A percentile compares a stretch with the other conserved stretches of the same genome.
phyloP scores from a whole-genome alignment of 2,329 filamentous ascomycete genomes.

The Fusarium sulawesiense region DNA sequence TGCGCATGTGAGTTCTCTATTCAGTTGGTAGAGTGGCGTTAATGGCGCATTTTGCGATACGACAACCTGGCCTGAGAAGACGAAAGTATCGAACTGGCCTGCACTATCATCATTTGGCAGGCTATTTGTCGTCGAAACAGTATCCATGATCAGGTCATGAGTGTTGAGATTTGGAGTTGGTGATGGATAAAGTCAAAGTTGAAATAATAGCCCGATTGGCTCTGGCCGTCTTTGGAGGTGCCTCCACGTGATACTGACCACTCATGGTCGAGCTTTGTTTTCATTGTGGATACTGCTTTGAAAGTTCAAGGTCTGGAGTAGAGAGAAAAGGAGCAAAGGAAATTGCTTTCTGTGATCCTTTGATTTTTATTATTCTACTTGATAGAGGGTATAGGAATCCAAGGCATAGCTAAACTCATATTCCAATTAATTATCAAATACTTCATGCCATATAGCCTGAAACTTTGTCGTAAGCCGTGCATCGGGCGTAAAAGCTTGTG shows the following conservation, averaged over 20 bases:
- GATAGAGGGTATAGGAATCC: rapidly evolving
- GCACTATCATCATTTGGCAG: rapidly evolving
- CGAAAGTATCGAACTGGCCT: background rate
- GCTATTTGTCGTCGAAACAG: background rate
- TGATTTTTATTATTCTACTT: background rate
- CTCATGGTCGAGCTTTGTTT: background rate
- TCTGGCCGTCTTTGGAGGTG: background rate
- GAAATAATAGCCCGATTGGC: background rate
- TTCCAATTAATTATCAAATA: background rate
- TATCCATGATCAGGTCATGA: background rate
- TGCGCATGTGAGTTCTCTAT: background rate
- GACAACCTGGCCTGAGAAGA: constrained; percentile 22
- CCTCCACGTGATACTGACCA: constrained; percentile 6
- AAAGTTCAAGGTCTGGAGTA: background rate
- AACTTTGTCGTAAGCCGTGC: background rate
- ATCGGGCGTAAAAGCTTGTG: background rate
- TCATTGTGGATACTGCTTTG: background rate
- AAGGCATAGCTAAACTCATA: no score
- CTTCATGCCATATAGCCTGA: constrained; percentile 12
- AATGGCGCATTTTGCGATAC: background rate
- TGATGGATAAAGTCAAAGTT: constrained; percentile 3
- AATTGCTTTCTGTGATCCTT: rapidly evolving
- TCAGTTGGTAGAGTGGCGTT: constrained; percentile 28
- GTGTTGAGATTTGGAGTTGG: background rate
- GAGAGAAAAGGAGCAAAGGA: background rate